Evolutionary conservation across 2,329 filamentous ascomycete species (phyloP), one percentile per base, ranked within the genome.

Genomic region (Xylariaceae sp.): DNA sequence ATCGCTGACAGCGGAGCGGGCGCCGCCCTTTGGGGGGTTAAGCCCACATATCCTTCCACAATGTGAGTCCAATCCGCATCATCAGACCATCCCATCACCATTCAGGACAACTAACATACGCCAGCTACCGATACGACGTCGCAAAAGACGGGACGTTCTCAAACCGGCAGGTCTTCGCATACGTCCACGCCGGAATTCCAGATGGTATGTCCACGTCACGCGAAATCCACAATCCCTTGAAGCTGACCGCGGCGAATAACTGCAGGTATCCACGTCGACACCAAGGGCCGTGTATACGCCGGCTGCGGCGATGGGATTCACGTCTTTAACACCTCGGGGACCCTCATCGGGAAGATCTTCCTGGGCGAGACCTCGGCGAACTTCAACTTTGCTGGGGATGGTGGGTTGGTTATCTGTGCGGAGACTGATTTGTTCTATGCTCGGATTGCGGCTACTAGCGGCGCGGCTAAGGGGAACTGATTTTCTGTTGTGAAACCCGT

Each of bases 311-410:
- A 80, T 55, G 78, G 78, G 7, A 66, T 81, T 19, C 71, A 77
- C 13, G 76, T 80, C 7, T 80, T 70, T 69, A 78, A 74, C 50
- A 65, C 75, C 4, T 69, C 72, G 0, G 77, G 77, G 4, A 76
- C 71, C 18, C 70, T 80, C 1, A 69, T 81, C 18, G 78, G 78
- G 2, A 86, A 85, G 69, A 80, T 86, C 43, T 77, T 77, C 57
- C 66, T 80, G 0, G 75, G 76, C 0, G 71, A 71, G 47, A 71
- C 64, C 1, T 69, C 64, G 1, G 75, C 76, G 15, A 79, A 79
- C 63, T 79, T 79, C 65, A 71, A 75, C 57, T 79, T 79, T 58
- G 75, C 72, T 4, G 72, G 73, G 6, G 60, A 68, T 10, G 72
- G 71, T 7, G 63, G 70, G 13, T 66, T 76, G 67, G 67, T 76